phyloP scores from a whole-genome alignment of 352 stramenopile genomes.

The Globisporangium spiculum region DNA sequence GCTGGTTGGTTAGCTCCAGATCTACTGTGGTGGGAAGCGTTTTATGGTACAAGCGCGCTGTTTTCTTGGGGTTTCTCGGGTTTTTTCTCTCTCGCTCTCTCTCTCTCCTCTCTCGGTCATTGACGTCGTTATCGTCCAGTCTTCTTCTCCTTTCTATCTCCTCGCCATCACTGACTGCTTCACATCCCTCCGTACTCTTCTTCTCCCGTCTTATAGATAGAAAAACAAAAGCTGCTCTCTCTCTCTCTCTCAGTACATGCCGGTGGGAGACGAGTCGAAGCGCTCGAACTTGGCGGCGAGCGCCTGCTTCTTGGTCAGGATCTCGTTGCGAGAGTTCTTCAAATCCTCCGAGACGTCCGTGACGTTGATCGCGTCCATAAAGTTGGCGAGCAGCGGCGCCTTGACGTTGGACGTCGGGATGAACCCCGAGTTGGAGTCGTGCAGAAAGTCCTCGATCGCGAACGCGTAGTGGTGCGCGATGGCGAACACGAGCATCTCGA shows the following conservation, averaged over 20 bases:
- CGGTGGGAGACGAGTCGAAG: constrained; percentile 60
- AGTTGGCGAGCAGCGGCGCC: constrained; percentile 80
- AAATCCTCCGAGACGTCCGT: constrained; percentile 85
- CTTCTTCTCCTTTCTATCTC: not conserved
- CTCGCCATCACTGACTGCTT: not conserved
- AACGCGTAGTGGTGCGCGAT: constrained; percentile 93
- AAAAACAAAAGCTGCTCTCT: not conserved
- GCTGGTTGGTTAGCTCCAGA: not conserved
- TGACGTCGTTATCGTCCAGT: not conserved
- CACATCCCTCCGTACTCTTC: not conserved
- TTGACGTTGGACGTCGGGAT: constrained; percentile 79
- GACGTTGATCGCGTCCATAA: constrained; percentile 90
- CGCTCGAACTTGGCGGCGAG: constrained; percentile 83
- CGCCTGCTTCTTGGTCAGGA: constrained; percentile 88
- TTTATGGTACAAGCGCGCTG: constrained; percentile 9
- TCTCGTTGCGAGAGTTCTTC: constrained; percentile 83
- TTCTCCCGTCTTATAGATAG: not conserved
- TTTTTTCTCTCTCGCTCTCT: not conserved
- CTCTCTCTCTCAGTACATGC: constrained; percentile 45
- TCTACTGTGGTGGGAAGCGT: constrained; percentile 1
- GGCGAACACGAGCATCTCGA: constrained; percentile 93
- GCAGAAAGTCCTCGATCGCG: constrained; percentile 88
- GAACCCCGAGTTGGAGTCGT: constrained; percentile 27
- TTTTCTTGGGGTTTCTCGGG: not conserved
- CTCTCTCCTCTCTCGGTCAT: not conserved